Conservation (phyloP, 2,329 filamentous ascomycete genomes). For the Cladophialophora carrionii region DNA sequence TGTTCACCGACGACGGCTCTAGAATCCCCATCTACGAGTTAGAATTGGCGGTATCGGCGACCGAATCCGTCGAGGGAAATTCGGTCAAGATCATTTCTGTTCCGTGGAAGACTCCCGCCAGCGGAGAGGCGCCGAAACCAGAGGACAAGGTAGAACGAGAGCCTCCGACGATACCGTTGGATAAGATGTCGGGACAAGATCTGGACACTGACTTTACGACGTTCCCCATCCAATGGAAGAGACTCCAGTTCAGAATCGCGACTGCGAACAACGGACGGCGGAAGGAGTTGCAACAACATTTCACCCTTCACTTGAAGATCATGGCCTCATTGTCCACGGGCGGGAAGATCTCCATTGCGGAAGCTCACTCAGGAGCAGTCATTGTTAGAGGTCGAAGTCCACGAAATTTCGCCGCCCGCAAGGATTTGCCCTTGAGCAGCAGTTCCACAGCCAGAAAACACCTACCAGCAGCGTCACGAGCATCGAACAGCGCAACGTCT, state of each 20-base stretch:
- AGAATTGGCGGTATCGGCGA: conserved; percentile 87
- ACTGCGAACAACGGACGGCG: conserved; percentile 94
- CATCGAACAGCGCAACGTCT: conserved; percentile 32
- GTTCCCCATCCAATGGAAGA: conserved; percentile 91
- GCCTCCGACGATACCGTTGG: conserved; percentile 77
- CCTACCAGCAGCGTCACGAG: conserved; percentile 43
- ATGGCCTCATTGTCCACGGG: conserved; percentile 81
- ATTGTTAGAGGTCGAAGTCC: conserved; percentile 93
- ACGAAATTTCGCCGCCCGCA: conserved; percentile 90
- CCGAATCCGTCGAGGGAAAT: conserved; percentile 92
- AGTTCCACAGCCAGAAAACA: conserved; percentile 79
- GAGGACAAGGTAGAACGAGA: conserved; percentile 78
- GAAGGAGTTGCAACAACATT: conserved; percentile 95
- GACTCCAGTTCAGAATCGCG: conserved; percentile 89
- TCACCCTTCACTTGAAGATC: conserved; percentile 84
- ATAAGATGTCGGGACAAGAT: conserved; percentile 67
- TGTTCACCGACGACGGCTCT: conserved; percentile 82
- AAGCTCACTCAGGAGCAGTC: conserved; percentile 84
- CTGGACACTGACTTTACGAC: conserved; percentile 81
- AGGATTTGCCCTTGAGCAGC: conserved; percentile 85
- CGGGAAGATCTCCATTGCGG: conserved; percentile 77
- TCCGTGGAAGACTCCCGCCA: conserved; percentile 93
- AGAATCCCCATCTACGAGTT: conserved; percentile 79
- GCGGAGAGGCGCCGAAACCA: conserved; percentile 58
- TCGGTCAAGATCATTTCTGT: conserved; percentile 93